Percentiles rank a stretch among this genome's conserved stretches.
Evolutionary conservation across 495 filamentous ascomycete species (phyloP).

Genomic region (Penicillium pulvis): DNA sequence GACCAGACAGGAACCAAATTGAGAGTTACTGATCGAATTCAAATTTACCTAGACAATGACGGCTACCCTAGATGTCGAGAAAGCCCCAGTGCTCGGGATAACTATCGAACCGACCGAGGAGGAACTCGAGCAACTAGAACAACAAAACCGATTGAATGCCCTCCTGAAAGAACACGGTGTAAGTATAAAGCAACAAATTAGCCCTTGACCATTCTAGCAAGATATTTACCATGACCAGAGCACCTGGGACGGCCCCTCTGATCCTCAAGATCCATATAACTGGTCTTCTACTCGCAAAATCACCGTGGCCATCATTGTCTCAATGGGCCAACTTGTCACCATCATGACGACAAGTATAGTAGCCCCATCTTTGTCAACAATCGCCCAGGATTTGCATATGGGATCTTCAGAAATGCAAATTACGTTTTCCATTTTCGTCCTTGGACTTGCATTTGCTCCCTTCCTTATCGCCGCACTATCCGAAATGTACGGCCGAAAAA

Average conservation of each 20-base stretch:
- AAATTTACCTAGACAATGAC: neutral
- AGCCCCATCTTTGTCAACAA: neutral
- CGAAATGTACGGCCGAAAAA: conserved; percentile 1
- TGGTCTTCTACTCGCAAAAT: conserved; percentile 2
- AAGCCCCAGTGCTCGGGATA: neutral
- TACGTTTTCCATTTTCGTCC: neutral
- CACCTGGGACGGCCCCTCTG: neutral
- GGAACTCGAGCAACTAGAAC: neutral
- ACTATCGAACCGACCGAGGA: neutral
- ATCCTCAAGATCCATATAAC: conserved; percentile 2
- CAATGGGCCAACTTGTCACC: neutral
- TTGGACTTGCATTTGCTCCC: conserved; percentile 1
- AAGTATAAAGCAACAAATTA: neutral
- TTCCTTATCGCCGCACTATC: conserved; percentile 2
- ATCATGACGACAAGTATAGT: conserved; percentile 5
- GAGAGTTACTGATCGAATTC: too few relatives aligned
- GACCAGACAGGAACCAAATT: too few relatives aligned
- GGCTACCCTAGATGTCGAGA: neutral
- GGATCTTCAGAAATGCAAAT: neutral
- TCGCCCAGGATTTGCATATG: neutral
- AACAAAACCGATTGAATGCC: neutral
- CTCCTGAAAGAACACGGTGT: neutral
- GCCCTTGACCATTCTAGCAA: neutral
- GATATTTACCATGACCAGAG: neutral
- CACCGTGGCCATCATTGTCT: conserved; percentile 1